phyloP scores from a whole-genome alignment of 805 yeast genomes.

The Saccharomycopsis babjevae region DNA sequence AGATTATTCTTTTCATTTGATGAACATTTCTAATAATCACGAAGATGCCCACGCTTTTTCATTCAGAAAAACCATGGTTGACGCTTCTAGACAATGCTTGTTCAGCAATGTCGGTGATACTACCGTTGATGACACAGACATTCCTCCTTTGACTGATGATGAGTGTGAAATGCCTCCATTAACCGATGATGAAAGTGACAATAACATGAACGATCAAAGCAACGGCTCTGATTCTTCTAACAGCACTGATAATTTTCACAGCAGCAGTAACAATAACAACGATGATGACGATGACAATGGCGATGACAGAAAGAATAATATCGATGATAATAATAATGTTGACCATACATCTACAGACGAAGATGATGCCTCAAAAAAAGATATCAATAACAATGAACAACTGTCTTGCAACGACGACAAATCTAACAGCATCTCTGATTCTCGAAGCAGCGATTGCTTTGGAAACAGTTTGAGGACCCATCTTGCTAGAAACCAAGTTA shows the following conservation, averaged over 20 bases:
- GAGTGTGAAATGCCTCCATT: not conserved
- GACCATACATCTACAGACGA: not conserved
- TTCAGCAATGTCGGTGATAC: not conserved
- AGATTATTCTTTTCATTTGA: not conserved
- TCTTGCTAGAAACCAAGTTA: constrained; percentile 6
- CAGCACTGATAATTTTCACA: constrained; percentile 3
- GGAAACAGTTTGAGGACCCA: not conserved
- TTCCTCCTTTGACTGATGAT: not conserved
- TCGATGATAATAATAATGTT: not conserved
- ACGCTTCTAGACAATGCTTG: not conserved
- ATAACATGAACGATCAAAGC: not conserved
- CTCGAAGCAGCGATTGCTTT: not conserved
- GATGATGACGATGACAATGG: constrained; percentile 1
- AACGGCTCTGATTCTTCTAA: constrained; percentile 6
- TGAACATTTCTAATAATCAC: not conserved
- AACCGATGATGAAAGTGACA: not conserved
- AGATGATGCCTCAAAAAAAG: not conserved
- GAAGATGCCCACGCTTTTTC: not conserved
- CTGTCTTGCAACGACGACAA: not conserved
- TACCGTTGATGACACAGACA: not conserved
- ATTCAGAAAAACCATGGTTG: not conserved
- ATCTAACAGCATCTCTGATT: not conserved
- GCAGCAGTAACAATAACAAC: not conserved
- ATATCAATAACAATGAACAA: not conserved
- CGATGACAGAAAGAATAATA: not conserved